Base-by-base conservation (phyloP, 352 stramenopile genomes). In the Pythium sp. region DNA sequence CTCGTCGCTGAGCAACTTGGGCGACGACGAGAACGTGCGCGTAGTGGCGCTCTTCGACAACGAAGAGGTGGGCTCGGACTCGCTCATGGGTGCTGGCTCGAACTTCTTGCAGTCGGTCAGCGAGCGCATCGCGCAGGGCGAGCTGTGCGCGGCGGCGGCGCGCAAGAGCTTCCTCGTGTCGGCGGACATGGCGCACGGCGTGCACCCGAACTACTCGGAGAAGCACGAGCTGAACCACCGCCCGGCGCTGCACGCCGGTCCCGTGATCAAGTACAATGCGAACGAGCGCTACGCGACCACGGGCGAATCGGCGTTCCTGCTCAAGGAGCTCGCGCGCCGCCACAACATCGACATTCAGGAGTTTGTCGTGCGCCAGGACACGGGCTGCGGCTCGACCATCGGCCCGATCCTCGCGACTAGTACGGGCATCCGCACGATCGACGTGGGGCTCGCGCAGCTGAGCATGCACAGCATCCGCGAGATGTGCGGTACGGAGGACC, bases 221-320 rank as follows among this genome's bases (percentile, higher is more conserved):
- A 98, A 98, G 72, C 97, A 99, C 79, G 97, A 99, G 67, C 67
- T 84, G 58, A 93, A 96, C 68, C 95, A 99, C 81, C 82, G 88
- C 20, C 96, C 95, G 7, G 84, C 87, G 58, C 80, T 99, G 69
- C 96, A 98, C 76, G 78, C 69, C 15, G 97, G 96, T n/a, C 82
- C 98, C 65, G 98, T 99, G n/a, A 98, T 99, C 70, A 99, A 99
- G 84, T 91, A 97, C 75, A 99, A 99, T 76, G 86, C 87, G 36
- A 99, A 99, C 78, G 95, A 99, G 77, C 84, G 97, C 55, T 99
- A 99, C 72, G 90, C 97, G 18, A 99, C 97, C 7, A 98, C 91
- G 58, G 86, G 86, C 47, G 86, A 98, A 15, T 98, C 97, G 5
- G 88, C 91, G 4, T 86, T 99, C 60, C 76, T 98, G 47, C 86